Evolutionary conservation across 805 yeast genomes (phyloP), one percentile per base, ranked within the genome.

Genomic region (Sugiyamaella boreocaroliniensis): DNA sequence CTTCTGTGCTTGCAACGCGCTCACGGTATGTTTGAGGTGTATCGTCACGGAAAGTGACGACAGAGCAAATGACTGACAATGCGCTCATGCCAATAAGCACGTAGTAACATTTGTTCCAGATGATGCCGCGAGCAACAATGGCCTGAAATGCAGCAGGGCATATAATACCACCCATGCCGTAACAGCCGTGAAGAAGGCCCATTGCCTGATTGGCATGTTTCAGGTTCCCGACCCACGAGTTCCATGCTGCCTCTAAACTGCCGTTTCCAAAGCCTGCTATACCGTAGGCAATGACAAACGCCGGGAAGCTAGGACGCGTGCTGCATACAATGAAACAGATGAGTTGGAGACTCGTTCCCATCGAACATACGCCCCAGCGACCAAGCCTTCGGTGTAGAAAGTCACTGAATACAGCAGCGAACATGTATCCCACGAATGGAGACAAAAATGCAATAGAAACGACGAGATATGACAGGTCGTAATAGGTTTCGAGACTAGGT

Each of bases 81-180:
- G 71, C 20, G 58, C 73, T 65, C 47, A 76, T 26, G 0, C 67
- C 80, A 12, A 71, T 63, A 40, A 80, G 64, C n/a, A 82, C 71
- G 16, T 75, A 68, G 60, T 73, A 83, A 65, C 69, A 79, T 52
- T 62, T 72, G 61, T 79, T 71, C 89, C 89, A 83, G 50, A 59
- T 55, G 15, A 75, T 61, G 2, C 80, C 81, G 0, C 62, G 55
- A 45, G 74, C 71, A 16, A 79, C 74, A 75, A 83, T 71, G 0
- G 75, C 67, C 0, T 88, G 79, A 2, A 84, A 82, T 29, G 82
- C 63, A 18, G 86, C 75, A 1, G 95, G 90, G 1, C 87, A 76
- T 0, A 82, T 58, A 47, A 86, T 81, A 1, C 89, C 87, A 1
- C 90, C 89, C 2, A 80, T 58, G 1, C 93, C 95, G 65, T 85